Conservation (phyloP, 2,329 filamentous ascomycete species). For the Colletotrichum somersetense region DNA sequence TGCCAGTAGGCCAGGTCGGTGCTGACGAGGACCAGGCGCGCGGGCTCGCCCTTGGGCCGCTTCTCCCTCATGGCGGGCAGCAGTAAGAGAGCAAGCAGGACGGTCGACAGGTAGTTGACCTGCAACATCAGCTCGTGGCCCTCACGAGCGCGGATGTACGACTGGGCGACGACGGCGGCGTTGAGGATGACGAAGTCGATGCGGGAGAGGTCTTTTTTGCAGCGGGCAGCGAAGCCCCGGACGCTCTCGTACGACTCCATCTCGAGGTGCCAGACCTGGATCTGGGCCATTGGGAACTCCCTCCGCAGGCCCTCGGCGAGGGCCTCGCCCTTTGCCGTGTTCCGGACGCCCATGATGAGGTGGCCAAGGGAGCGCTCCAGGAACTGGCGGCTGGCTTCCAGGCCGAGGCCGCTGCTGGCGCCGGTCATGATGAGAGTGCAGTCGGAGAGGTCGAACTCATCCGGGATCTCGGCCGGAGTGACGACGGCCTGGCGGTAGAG, state of each 20-base stretch:
- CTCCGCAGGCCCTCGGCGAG: conserved; percentile 43
- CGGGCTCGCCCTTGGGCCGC: conserved; percentile 43
- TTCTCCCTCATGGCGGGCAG: conserved; percentile 44
- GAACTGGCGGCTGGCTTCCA: conserved; percentile 55
- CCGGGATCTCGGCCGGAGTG: conserved; percentile 33
- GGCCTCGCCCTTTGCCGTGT: conserved; percentile 47
- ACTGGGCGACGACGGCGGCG: conserved; percentile 35
- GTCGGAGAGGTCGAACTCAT: conserved; percentile 39
- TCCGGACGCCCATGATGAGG: conserved; percentile 58
- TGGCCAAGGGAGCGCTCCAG: conserved; percentile 50
- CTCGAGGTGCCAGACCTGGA: conserved; percentile 42
- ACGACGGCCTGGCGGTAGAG: conserved; percentile 36
- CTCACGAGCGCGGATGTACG: conserved; percentile 25
- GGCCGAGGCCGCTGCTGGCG: conserved; percentile 58
- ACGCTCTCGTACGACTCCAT: conserved; percentile 41
- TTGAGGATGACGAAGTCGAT: conserved; percentile 43
- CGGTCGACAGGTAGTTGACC: conserved; percentile 48
- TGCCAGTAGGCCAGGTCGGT: conserved; percentile 46
- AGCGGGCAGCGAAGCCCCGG: conserved; percentile 28
- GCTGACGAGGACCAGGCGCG: conserved; percentile 49
- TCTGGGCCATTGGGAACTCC: conserved; percentile 34
- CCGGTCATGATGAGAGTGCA: conserved; percentile 57
- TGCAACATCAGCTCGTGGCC: conserved; percentile 47
- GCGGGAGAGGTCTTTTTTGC: conserved; percentile 21
- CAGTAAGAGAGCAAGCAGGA: conserved; percentile 44